Base-by-base conservation (phyloP, 2,329 filamentous ascomycete species). In the Penicillium paneum region DNA sequence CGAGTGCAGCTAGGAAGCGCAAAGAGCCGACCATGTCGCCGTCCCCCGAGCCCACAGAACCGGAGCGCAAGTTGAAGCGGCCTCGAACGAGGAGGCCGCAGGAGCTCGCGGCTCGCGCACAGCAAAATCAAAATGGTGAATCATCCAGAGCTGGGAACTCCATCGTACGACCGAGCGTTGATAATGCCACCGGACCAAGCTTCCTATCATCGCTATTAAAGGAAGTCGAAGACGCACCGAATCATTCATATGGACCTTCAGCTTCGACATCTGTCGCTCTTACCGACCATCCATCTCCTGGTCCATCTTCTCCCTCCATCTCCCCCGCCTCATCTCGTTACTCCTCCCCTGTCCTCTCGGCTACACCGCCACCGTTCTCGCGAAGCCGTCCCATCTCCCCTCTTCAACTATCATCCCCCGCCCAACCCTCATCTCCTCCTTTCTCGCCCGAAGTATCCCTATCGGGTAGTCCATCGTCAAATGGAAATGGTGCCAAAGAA, bases 191-290 rank as follows among this genome's bases (percentile, higher is more conserved):
- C 28, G 83, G 81, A 8, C 89, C 91, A 8, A 92, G 90, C 6
- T 93, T 97, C 68, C 79, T 97, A 8, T 90, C 91, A 24, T 93
- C 91, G 0, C 78, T 97, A 7, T 77, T 97, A 46, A 91, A 89
- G 69, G 93, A 97, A 71, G 90, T 97, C 1, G 91, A 96, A 67
- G 80, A 77, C 36, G 78, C 74, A 55, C 68, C 72, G 42, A 62
- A 65, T 51, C 56, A 63, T 38, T 66, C 70, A 8, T 62, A 65
- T 59, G 68, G 67, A 21, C 67, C 64, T 17, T 69, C 75, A 8
- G 64, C 62, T 41, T 62, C 67, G 8, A 59, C 66, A 44, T 70
- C 67, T 58, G 82, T 65, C 43, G 66, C 64, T n/a, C 60, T 65
- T 17, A 66, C 60, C 28, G 74, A 76, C 41, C 72, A 74, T 44